phyloP scores from a whole-genome alignment of 139 green algal species.

The Chlamydomonas sphaeroides region DNA sequence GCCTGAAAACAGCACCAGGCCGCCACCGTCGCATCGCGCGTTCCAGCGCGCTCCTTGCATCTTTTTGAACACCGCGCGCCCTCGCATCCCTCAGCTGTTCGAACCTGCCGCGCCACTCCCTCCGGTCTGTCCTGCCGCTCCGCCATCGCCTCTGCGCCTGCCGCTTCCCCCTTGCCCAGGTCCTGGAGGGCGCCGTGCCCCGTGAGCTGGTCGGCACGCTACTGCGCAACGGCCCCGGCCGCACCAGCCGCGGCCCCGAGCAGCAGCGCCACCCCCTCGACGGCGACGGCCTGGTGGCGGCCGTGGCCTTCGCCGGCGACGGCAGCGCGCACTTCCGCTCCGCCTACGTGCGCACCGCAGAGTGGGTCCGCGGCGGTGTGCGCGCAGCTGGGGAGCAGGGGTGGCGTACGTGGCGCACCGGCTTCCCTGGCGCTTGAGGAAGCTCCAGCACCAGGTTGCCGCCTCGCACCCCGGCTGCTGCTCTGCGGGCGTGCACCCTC shows the following conservation, averaged over 20 bases:
- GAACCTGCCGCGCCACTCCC: neutral
- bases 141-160: neutral
- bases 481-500: too few species aligned
- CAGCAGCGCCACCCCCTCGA: constrained; percentile 61
- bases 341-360: constrained; percentile 49
- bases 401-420: too few species aligned
- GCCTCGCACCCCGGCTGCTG: too few species aligned
- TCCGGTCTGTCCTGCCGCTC: neutral
- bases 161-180: neutral
- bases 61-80: too few species aligned
- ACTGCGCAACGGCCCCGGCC: constrained; percentile 58
- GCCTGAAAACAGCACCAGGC: too few species aligned
- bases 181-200: constrained; percentile 4
- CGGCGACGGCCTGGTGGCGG: constrained; percentile 60
- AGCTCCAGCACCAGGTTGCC: too few species aligned
- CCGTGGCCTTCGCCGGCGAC: constrained; percentile 45
- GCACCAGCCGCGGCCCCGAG: constrained; percentile 35
- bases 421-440: too few species aligned
- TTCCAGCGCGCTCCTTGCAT: too few species aligned
- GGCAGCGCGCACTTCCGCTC: constrained; percentile 59
- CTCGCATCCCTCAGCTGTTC: neutral
- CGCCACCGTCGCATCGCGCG: too few species aligned
- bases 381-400: too few species aligned
- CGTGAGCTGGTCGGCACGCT: constrained; percentile 28
- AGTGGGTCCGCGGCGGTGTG: too few species aligned